phyloP scores from a whole-genome alignment of 495 filamentous ascomycete species.

The Aspergillus nanangensis region DNA sequence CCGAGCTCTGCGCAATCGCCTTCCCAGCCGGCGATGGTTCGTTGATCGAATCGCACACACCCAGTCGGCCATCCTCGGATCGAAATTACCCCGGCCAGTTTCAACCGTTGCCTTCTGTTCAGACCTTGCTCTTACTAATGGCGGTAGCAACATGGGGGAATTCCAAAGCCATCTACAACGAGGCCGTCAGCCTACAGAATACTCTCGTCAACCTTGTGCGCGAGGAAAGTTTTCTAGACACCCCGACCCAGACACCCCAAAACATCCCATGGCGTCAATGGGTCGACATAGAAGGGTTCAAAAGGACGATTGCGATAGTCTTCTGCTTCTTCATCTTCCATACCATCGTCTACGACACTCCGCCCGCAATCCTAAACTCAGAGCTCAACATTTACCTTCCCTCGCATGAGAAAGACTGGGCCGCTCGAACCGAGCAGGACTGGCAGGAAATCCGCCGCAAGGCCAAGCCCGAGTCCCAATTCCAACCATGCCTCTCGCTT shows the following conservation, averaged over 20 bases:
- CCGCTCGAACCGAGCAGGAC: slow-evolving; percentile 15
- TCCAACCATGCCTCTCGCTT: not conserved
- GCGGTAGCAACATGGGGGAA: slow-evolving; percentile 24
- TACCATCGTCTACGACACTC: slow-evolving; percentile 27
- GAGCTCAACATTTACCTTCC: slow-evolving; percentile 22
- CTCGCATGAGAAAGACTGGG: not conserved
- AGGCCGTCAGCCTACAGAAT: slow-evolving; percentile 16
- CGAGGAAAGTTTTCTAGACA: not conserved
- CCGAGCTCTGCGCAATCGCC: not conserved
- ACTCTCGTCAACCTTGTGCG: not conserved
- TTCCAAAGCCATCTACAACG: slow-evolving; percentile 13
- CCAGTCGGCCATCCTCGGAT: not conserved
- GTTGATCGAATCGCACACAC: not conserved
- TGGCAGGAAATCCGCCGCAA: slow-evolving; percentile 13
- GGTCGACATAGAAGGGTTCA: slow-evolving; percentile 17
- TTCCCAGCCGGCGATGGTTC: not conserved
- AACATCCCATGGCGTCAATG: slow-evolving; percentile 19
- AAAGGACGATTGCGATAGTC: slow-evolving; percentile 24
- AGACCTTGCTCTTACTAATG: slow-evolving; percentile 22
- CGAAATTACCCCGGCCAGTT: not conserved
- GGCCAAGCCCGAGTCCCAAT: not conserved
- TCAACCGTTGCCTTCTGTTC: not conserved
- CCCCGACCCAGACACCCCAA: not conserved
- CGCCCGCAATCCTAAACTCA: slow-evolving; percentile 24
- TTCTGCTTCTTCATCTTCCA: slow-evolving; percentile 30